These are phyloP conservation scores for Musa troglodytarum DNA, from an alignment of 176 grass and related monocot species.

Conservation along the genomic window DNA sequence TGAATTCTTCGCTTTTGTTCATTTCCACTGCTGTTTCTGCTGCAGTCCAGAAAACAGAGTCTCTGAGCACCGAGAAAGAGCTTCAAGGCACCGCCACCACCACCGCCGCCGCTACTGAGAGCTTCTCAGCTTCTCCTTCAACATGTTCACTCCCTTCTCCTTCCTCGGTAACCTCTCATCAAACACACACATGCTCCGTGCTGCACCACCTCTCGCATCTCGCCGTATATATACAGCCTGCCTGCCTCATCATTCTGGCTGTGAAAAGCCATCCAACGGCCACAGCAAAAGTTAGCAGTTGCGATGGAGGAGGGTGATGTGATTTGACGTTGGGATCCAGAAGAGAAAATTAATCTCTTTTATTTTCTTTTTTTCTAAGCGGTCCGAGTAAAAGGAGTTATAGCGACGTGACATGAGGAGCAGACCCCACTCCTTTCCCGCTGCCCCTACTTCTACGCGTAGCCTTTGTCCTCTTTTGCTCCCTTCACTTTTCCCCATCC, in stretches of 20 bases:
- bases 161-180: not conserved
- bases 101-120: too few species aligned
- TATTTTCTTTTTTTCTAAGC: too few species aligned
- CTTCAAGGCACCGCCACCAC: not conserved
- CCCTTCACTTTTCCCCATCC: too few species aligned
- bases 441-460: not conserved
- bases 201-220: not conserved
- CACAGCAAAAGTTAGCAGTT: slow-evolving; percentile 1
- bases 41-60: slow-evolving; percentile 13
- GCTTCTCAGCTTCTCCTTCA: too few species aligned
- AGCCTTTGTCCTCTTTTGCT: not conserved
- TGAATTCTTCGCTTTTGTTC: slow-evolving; percentile 92
- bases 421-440: not conserved
- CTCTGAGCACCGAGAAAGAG: not conserved
- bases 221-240: not conserved
- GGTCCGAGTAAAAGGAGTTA: not conserved
- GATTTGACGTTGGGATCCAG: slow-evolving; percentile 12
- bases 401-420: slow-evolving; percentile 20
- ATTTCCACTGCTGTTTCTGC: slow-evolving; percentile 40
- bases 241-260: not conserved
- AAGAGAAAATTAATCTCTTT: not conserved
- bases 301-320: not conserved
- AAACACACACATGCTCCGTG: not conserved
- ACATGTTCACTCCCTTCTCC: not conserved
- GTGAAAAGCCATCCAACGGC: slow-evolving; percentile 29